phyloP scores from a whole-genome alignment of 345 rosid genomes.

The Camelina neglecta region DNA sequence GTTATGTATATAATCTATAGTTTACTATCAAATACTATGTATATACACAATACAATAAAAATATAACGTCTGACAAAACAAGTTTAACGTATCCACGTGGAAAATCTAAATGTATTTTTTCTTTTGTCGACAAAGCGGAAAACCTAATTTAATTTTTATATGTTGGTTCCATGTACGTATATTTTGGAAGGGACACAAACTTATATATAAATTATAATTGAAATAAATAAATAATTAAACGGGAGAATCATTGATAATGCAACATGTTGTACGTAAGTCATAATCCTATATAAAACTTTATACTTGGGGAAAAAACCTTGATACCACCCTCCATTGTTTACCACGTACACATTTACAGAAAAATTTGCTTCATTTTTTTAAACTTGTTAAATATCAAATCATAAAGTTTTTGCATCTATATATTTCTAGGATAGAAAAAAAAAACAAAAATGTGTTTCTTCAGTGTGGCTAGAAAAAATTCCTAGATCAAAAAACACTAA shows the following conservation, averaged over 20 bases:
- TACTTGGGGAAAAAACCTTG: too few relatives aligned
- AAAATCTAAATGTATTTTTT: conserved; percentile 5
- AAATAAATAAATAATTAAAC: background rate
- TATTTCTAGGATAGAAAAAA: background rate
- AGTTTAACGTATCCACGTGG: conserved; percentile 26
- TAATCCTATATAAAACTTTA: too few relatives aligned
- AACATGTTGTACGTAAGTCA: background rate
- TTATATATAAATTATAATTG: background rate
- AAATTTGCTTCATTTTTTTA: too few relatives aligned
- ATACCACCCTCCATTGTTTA: background rate
- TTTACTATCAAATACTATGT: background rate
- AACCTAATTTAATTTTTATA: background rate
- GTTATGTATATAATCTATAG: background rate
- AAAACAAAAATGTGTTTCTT: background rate
- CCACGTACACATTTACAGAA: background rate
- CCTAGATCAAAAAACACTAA: background rate
- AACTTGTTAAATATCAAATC: background rate
- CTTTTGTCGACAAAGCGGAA: background rate
- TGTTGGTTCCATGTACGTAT: conserved; percentile 26
- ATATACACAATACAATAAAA: background rate
- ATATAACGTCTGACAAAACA: background rate
- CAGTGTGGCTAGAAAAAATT: background rate
- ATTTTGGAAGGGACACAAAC: conserved; percentile 9
- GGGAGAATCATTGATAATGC: conserved; percentile 7
- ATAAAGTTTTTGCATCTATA: background rate